Conservation (phyloP, 371 early-diverging fungal genomes). For the Syncephalastrum racemosum region DNA sequence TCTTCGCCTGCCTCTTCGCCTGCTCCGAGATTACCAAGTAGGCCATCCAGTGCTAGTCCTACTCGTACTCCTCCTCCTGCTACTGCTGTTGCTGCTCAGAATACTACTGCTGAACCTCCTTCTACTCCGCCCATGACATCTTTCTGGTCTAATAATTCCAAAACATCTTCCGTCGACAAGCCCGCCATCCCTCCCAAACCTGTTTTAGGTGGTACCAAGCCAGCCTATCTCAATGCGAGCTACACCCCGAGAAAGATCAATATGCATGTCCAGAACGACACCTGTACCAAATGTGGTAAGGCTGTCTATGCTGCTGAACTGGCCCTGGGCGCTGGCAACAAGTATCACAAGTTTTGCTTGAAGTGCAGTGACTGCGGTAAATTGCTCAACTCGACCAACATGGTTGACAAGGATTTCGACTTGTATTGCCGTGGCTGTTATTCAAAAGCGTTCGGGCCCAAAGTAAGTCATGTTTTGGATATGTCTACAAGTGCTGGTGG, state of each 20-base stretch:
- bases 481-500: not conserved
- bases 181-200: conserved; percentile 7
- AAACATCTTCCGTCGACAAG: conserved; percentile 3
- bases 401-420: conserved; percentile 48
- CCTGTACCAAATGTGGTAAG: conserved; percentile 45
- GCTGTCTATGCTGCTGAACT: conserved; percentile 51
- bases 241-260: conserved; percentile 46
- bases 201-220: conserved; percentile 6
- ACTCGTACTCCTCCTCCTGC: conserved; percentile 16
- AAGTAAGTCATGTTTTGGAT: conserved; percentile 14
- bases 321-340: conserved; percentile 47
- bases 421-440: conserved; percentile 50
- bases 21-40: conserved; percentile 1
- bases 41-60: not conserved
- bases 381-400: conserved; percentile 43
- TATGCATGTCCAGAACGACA: conserved; percentile 36
- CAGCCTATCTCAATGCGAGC: conserved; percentile 24
- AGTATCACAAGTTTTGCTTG: conserved; percentile 48
- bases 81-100: too few species aligned
- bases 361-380: conserved; percentile 47
- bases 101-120: not conserved
- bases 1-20: conserved; percentile 11
- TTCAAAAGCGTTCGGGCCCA: conserved; percentile 44
- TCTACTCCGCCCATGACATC: conserved; percentile 16
- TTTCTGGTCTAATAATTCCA: conserved; percentile 10